Conservation (phyloP, 371 early-diverging fungal species). For the Batkoa obscura region DNA sequence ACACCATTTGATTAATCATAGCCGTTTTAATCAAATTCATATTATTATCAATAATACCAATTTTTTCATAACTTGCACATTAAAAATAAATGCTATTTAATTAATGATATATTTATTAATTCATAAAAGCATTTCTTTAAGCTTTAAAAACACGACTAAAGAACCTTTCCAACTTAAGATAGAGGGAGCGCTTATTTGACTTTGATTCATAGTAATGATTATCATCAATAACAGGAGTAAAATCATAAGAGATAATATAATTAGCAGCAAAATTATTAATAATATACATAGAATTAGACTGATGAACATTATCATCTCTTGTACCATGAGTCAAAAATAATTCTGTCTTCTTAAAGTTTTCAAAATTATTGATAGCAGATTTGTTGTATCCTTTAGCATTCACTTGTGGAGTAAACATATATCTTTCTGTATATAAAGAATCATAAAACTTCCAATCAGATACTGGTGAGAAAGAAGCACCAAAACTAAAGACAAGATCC, state of each 20-base stretch:
- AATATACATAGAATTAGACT: conserved; percentile 65
- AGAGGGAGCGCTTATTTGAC: too few relatives aligned
- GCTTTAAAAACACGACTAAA: too few relatives aligned
- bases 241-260: conserved; percentile 48
- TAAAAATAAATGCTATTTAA: too few relatives aligned
- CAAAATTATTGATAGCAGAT: conserved; percentile 65
- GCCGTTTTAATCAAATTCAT: too few relatives aligned
- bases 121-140: too few relatives aligned
- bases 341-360: conserved; percentile 51
- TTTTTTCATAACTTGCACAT: too few relatives aligned
- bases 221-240: conserved; percentile 72
- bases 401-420: conserved; percentile 68
- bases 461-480: conserved; percentile 91
- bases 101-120: too few relatives aligned
- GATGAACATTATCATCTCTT: conserved; percentile 83
- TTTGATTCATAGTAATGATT: conserved; percentile 33
- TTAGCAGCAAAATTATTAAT: conserved; percentile 52
- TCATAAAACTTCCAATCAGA: conserved; percentile 81
- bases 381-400: conserved; percentile 61
- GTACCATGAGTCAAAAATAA: conserved; percentile 84
- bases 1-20: too few relatives aligned
- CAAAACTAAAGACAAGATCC: conserved; percentile 57
- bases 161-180: too few relatives aligned
- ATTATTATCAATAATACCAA: too few relatives aligned
- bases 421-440: conserved; percentile 89